Percentiles rank a stretch among this genome's conserved stretches.
These are phyloP conservation scores for Citrus reticulata DNA, from an alignment of 345 rosid species.

Conservation along the genomic window DNA sequence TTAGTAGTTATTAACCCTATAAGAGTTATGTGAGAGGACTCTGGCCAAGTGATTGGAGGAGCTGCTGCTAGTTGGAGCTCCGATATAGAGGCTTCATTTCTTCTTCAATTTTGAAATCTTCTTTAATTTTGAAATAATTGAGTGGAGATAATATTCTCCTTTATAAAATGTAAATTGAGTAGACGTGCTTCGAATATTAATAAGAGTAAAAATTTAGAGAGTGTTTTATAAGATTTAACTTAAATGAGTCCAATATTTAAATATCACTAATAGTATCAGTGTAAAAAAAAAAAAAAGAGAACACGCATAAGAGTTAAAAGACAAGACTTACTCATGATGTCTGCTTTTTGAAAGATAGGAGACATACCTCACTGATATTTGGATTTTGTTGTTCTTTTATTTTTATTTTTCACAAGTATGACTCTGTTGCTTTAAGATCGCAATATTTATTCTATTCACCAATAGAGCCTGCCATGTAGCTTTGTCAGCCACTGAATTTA, in stretches of 20 bases:
- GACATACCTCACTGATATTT: not conserved
- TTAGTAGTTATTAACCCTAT: not conserved
- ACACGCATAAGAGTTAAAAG: too few relatives aligned
- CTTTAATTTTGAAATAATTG: too few relatives aligned
- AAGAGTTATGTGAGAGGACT: too few relatives aligned
- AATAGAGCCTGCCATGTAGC: not conserved
- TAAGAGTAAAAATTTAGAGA: fast-evolving
- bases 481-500: not conserved
- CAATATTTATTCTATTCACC: not conserved
- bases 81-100: too few relatives aligned
- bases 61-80: too few relatives aligned
- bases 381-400: not conserved
- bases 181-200: fast-evolving
- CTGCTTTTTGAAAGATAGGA: not conserved
- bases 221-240: too few relatives aligned
- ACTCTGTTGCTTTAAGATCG: not conserved
- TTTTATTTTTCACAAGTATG: not conserved
- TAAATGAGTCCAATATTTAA: too few relatives aligned
- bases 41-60: too few relatives aligned
- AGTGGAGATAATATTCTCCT: fast-evolving
- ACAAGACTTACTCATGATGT: not conserved
- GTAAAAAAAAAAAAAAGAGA: not conserved
- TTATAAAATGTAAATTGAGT: too few relatives aligned
- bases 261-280: too few relatives aligned
- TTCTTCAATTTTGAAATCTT: too few relatives aligned